Percentiles rank a stretch among this genome's conserved stretches.
Evolutionary conservation across 2,329 filamentous ascomycete species (phyloP).

Genomic region (Apiospora rasikravindrae): DNA sequence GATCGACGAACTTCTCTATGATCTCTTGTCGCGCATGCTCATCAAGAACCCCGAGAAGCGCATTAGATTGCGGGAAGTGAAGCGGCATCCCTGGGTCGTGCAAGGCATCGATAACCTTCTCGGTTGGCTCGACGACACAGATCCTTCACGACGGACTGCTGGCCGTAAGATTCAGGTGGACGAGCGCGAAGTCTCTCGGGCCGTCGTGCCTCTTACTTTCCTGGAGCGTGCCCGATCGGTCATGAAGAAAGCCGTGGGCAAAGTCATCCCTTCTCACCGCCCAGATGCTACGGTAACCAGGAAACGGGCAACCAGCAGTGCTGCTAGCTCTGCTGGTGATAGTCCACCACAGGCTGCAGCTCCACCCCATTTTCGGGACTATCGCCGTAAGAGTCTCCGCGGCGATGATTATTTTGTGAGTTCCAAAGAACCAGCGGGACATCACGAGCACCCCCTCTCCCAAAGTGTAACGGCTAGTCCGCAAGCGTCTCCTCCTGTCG

Average conservation of each 20-base stretch:
- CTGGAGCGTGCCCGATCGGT: slow-evolving; percentile 84
- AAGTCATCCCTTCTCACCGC: slow-evolving; percentile 64
- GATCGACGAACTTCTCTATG: slow-evolving; percentile 78
- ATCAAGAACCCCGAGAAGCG: slow-evolving; percentile 88
- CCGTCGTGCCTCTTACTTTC: slow-evolving; percentile 87
- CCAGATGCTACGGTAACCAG: slow-evolving; percentile 62
- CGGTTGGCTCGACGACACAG: slow-evolving; percentile 92
- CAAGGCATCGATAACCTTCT: slow-evolving; percentile 75
- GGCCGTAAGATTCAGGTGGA: slow-evolving; percentile 92
- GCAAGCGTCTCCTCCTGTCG: slow-evolving; percentile 48
- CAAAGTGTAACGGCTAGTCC: slow-evolving; percentile 77
- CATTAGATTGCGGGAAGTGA: slow-evolving; percentile 89
- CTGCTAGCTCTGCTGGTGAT: slow-evolving; percentile 67
- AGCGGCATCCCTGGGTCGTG: slow-evolving; percentile 90
- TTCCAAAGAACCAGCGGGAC: slow-evolving; percentile 47
- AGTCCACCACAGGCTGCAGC: slow-evolving; percentile 53
- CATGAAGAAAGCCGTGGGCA: slow-evolving; percentile 70
- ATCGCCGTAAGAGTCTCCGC: slow-evolving; percentile 59
- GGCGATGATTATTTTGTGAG: slow-evolving; percentile 60
- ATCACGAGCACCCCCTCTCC: slow-evolving; percentile 73
- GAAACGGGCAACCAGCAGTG: slow-evolving; percentile 64
- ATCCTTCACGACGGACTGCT: slow-evolving; percentile 77
- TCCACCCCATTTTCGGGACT: slow-evolving; percentile 58
- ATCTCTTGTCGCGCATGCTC: slow-evolving; percentile 80
- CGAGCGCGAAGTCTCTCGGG: slow-evolving; percentile 84